These are phyloP conservation scores for Nyssa sinensis DNA, from an alignment of 148 eudicot species.

Conservation along the genomic window DNA sequence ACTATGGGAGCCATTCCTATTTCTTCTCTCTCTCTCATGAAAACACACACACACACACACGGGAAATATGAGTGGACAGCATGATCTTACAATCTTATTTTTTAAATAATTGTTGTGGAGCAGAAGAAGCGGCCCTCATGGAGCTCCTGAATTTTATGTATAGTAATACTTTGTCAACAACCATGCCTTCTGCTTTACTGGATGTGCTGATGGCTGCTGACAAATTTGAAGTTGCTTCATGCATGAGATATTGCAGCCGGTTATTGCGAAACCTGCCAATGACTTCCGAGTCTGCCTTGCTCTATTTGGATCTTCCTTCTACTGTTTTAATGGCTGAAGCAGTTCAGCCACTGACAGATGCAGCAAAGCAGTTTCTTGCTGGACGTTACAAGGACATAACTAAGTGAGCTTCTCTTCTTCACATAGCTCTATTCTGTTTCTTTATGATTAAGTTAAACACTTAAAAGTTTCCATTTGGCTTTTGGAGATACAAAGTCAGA, in stretches of 20 bases:
- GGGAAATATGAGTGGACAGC: too few species aligned
- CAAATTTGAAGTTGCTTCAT: constrained; percentile 77
- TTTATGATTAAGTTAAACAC: too few species aligned
- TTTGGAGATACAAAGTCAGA: too few species aligned
- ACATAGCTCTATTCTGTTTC: background rate
- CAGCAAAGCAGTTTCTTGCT: constrained; percentile 65
- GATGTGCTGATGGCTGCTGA: constrained; percentile 89
- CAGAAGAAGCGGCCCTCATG: constrained; percentile 90
- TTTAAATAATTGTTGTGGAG: constrained; percentile 14
- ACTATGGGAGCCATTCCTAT: background rate
- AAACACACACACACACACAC: too few species aligned
- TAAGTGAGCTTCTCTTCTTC: constrained; percentile 45
- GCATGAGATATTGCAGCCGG: constrained; percentile 72
- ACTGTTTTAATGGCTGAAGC: constrained; percentile 63
- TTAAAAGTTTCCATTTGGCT: too few species aligned
- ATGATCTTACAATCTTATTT: background rate
- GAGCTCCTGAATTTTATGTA: constrained; percentile 79
- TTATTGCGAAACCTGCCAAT: constrained; percentile 51
- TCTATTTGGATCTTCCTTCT: constrained; percentile 70
- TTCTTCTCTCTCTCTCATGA: too few species aligned
- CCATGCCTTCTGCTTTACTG: constrained; percentile 51
- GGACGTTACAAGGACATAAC: constrained; percentile 52
- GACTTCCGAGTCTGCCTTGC: constrained; percentile 73
- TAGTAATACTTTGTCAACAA: constrained; percentile 47
- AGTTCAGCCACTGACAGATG: constrained; percentile 66